These are phyloP conservation scores for Spinellus fusiger DNA, from an alignment of 192 early-diverging fungal species.

Conservation along the genomic window DNA sequence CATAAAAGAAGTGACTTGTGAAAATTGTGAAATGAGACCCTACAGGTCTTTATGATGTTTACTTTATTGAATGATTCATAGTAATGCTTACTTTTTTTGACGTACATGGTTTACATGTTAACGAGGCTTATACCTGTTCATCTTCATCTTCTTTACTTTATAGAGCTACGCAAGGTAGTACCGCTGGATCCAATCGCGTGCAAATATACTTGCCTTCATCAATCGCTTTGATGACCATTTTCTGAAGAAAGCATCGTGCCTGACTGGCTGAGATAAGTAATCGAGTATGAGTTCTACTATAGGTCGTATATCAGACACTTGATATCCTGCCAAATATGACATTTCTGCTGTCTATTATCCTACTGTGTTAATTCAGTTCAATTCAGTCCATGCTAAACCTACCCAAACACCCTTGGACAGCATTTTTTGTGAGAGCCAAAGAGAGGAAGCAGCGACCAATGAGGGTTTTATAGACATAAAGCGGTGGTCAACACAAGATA, in stretches of 20 bases:
- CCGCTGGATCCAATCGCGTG: constrained; percentile 67
- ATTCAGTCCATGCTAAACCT: constrained; percentile 10
- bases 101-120: no score
- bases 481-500: constrained; percentile 79
- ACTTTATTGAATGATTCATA: no score
- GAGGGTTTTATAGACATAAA: constrained; percentile 71
- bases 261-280: constrained; percentile 48
- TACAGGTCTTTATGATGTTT: no score
- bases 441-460: constrained; percentile 66
- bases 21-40: no score
- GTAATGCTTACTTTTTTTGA: no score
- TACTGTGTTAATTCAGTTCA: no score
- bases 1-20: no score
- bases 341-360: constrained; percentile 58
- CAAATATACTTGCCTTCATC: constrained; percentile 78
- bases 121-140: no score
- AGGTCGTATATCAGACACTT: constrained; percentile 57
- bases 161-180: constrained; percentile 13
- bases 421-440: constrained; percentile 81
- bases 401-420: constrained; percentile 72
- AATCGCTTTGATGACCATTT: constrained; percentile 83
- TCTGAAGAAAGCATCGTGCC: constrained; percentile 66
- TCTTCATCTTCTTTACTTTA: neutral
- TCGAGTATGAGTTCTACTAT: constrained; percentile 65
- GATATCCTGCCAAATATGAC: constrained; percentile 76